Conservation (phyloP, 2,329 filamentous ascomycete species). For the Penicillium concentricum region DNA sequence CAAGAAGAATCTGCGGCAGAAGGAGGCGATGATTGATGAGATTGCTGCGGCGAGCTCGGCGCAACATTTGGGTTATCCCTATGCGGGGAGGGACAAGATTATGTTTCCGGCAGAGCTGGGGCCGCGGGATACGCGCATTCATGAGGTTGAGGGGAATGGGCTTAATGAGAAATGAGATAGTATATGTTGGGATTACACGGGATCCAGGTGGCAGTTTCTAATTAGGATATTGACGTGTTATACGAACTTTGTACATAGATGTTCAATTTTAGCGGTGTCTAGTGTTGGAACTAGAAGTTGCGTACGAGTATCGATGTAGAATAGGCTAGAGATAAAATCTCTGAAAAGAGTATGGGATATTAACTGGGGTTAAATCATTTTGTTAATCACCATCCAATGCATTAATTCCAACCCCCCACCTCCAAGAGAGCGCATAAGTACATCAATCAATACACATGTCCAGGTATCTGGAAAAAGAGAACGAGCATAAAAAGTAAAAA, state of each 20-base stretch:
- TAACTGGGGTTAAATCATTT: too few relatives aligned
- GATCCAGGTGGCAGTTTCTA: neutral
- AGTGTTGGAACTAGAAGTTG: neutral
- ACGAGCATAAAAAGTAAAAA: constrained; percentile 1
- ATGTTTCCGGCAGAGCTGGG: neutral
- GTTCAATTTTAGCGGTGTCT: neutral
- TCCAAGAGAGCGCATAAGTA: constrained; percentile 10
- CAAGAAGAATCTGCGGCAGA: neutral
- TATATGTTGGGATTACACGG: neutral
- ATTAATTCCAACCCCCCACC: neutral
- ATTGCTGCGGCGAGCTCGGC: neutral
- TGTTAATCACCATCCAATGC: neutral
- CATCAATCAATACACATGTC: constrained; percentile 16
- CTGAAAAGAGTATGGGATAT: neutral
- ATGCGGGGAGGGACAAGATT: neutral
- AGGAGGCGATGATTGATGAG: neutral
- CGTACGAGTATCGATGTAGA: too few relatives aligned
- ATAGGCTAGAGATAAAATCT: neutral
- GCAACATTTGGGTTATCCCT: neutral
- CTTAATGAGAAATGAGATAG: neutral
- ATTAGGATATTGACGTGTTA: neutral
- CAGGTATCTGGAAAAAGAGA: constrained; percentile 12
- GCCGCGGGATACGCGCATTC: neutral
- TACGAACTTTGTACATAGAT: neutral
- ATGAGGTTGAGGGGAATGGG: neutral